Base-by-base conservation (phyloP, 139 green algal species). In the Coccomyxa sp. region DNA sequence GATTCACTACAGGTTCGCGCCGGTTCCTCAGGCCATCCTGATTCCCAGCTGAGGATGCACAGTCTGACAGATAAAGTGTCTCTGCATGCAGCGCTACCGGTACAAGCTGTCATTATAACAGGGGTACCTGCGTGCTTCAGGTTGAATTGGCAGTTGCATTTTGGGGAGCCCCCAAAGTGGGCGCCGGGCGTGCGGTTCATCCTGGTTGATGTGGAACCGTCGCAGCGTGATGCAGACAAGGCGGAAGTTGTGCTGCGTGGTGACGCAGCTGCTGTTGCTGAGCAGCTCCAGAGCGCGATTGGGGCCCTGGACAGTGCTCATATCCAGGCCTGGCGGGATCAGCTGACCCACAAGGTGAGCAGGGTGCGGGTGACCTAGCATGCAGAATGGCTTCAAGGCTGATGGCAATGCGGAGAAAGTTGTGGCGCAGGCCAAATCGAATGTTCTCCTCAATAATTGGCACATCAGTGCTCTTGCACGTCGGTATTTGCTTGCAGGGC, bases 71-170 rank as follows among this genome's bases (percentile, higher is more conserved):
- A 51, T 3, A 11, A 51, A 51, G 38, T 51, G 38, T 51, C 38
- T 11, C 38, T 51, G 3, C 38, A 51, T 51, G 38, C 38, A 7
- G 38, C 7, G 38, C 38, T 51, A 3, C 3, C 38, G 38, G 38
- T 7, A 51, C 38, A 51, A 51, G 38, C 38, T 3, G 38, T 7
- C 38, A 51, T 51, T 51, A 11, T 7, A 51, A 51, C 38, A 7
- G 7, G 10, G 21, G 27, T 25, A 3, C 71, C 14, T 11, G 25
- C 45, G 71, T 77, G 27, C 31, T 32, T 77, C 87, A 90, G 88
- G 25, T 83, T 97, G 25, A 97, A 97, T 84, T 97, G 94, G 93
- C 90, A 94, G 86, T 88, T 96, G 82, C 92, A 96, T 85, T 96
- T 96, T 88, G 93, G 91, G 0, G 91, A 95, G 82, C 28, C 91